Conservation (phyloP, 352 stramenopile species). For the Aphanomyces stellatus region DNA sequence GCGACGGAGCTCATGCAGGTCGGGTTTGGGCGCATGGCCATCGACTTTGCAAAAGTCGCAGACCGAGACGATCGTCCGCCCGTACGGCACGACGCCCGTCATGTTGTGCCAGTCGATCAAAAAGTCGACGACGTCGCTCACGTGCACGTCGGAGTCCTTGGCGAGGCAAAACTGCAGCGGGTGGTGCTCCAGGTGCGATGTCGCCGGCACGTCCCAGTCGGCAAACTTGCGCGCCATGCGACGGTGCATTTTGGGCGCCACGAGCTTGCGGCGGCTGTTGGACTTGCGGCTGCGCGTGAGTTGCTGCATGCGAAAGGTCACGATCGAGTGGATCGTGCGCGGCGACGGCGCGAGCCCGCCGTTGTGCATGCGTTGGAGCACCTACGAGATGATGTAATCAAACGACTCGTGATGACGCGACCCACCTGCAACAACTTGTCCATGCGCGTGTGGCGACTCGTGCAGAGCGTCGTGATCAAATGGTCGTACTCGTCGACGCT, state of each 20-base stretch:
- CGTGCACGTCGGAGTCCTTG: conserved; percentile 32
- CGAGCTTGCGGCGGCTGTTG: not conserved
- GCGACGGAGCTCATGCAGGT: conserved; percentile 52
- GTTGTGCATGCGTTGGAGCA: conserved; percentile 81
- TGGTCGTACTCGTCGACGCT: conserved; percentile 17
- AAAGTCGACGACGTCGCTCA: conserved; percentile 60
- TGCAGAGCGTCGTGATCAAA: conserved; percentile 8
- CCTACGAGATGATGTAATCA: not conserved
- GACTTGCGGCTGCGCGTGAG: not conserved
- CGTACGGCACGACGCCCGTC: conserved; percentile 39
- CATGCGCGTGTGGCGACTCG: not conserved
- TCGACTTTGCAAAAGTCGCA: conserved; percentile 49
- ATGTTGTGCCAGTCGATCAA: conserved; percentile 84
- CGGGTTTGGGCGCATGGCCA: conserved; percentile 20
- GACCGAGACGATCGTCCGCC: conserved; percentile 70
- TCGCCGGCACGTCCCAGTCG: conserved; percentile 21
- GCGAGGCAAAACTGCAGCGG: conserved; percentile 35
- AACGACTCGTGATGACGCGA: not conserved
- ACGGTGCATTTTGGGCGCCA: not conserved
- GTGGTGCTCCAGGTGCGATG: not conserved
- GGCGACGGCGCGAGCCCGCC: conserved; percentile 47
- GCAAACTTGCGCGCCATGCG: not conserved
- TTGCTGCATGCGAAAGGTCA: conserved; percentile 24
- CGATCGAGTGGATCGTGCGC: conserved; percentile 65
- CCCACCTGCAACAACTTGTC: not conserved